Evolutionary conservation across 1,284 basidiomycete genomes (phyloP).

Genomic region (Ganoderma lucidum): DNA sequence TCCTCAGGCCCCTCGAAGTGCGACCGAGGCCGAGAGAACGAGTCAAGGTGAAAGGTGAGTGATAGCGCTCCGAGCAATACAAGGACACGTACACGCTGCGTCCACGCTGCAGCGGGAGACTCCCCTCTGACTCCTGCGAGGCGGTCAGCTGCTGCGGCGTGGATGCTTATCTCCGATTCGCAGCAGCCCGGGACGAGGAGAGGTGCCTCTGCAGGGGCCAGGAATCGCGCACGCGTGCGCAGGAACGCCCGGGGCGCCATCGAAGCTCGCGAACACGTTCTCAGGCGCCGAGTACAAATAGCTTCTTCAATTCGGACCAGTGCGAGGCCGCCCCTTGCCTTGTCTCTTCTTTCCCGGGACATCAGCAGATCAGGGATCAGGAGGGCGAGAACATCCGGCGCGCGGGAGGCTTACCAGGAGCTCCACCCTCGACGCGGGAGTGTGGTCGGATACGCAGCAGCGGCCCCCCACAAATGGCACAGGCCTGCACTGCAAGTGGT

Average conservation of each 20-base stretch:
- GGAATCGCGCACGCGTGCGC: constrained; percentile 18
- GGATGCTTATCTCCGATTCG: constrained; percentile 32
- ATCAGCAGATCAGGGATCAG: constrained; percentile 1
- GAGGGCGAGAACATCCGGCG: constrained; percentile 18
- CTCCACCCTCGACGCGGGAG: constrained; percentile 28
- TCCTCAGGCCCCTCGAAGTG: background rate
- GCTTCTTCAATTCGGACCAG: constrained; percentile 13
- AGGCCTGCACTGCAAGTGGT: background rate
- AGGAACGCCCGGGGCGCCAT: constrained; percentile 21
- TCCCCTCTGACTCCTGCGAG: background rate
- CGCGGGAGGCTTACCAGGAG: constrained; percentile 23
- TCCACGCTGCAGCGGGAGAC: constrained; percentile 14
- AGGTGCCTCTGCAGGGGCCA: background rate
- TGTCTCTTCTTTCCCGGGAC: background rate
- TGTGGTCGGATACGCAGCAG: constrained; percentile 1
- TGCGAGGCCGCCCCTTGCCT: background rate
- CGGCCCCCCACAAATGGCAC: background rate
- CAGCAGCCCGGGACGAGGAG: constrained; percentile 17
- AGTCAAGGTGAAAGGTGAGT: constrained; percentile 9
- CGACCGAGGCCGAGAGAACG: constrained; percentile 5
- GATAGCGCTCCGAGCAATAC: constrained; percentile 1
- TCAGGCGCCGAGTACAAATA: constrained; percentile 21
- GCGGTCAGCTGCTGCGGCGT: constrained; percentile 18
- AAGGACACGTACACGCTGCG: constrained; percentile 9
- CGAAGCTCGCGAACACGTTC: constrained; percentile 13